Percentiles rank a stretch among this genome's conserved stretches.
These are phyloP conservation scores for Chlamydomonas asymmetrica DNA, from an alignment of 139 green algal genomes.

Conservation along the genomic window DNA sequence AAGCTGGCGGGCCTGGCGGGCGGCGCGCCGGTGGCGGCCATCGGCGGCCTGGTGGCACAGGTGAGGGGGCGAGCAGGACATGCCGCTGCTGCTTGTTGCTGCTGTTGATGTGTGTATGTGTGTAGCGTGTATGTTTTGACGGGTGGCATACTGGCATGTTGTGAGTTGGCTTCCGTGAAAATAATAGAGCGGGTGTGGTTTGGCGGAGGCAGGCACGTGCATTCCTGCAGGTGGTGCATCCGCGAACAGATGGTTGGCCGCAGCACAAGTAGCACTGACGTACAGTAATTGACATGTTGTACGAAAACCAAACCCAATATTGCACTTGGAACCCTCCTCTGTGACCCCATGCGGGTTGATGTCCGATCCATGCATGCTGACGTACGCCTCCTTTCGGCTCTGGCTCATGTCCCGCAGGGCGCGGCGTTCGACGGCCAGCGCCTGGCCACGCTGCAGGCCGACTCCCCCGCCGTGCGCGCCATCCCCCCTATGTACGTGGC, in stretches of 20 bases:
- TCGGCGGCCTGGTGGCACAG: slow-evolving; percentile 51
- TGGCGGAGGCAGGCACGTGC: background rate
- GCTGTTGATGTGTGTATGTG: background rate
- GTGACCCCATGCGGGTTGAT: no score
- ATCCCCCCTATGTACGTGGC: slow-evolving; percentile 46
- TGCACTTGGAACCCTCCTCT: background rate
- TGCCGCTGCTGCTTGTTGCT: slow-evolving; percentile 13
- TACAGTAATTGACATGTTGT: no score
- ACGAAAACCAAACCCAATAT: no score
- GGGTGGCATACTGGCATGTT: background rate
- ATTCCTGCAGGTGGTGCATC: slow-evolving; percentile 16
- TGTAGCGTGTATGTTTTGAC: background rate
- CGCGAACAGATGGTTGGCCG: no score
- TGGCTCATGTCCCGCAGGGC: slow-evolving; percentile 45
- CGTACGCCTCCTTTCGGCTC: no score
- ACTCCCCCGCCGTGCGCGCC: slow-evolving; percentile 31
- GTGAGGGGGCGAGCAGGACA: slow-evolving; percentile 19
- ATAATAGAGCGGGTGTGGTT: no score
- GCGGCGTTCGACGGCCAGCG: slow-evolving; percentile 43
- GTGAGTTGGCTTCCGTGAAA: no score
- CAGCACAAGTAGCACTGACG: no score
- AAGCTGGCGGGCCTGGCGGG: slow-evolving; percentile 16
- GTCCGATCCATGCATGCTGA: background rate
- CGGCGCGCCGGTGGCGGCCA: slow-evolving; percentile 6
- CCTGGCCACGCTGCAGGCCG: slow-evolving; percentile 29